Evolutionary conservation across 495 filamentous ascomycete genomes (phyloP).

Genomic region (Ramalina intermedia): DNA sequence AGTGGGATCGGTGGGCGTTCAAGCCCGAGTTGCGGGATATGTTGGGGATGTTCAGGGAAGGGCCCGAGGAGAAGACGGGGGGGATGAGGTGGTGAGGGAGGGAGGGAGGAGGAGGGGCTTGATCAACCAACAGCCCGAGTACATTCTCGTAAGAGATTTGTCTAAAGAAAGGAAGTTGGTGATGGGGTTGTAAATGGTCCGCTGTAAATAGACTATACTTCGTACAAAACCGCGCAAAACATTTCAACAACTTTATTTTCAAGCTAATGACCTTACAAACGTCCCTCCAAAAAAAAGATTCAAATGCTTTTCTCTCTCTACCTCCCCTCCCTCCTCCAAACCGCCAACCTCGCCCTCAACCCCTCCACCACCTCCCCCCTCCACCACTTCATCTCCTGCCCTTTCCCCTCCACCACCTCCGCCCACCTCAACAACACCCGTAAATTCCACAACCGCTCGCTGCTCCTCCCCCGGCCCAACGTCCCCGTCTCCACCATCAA

Average conservation of each 20-base stretch:
- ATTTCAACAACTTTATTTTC: no score
- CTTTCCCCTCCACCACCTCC: conserved; percentile 30
- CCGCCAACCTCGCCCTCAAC: conserved; percentile 22
- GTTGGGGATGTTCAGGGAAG: neutral
- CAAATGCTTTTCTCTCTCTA: neutral
- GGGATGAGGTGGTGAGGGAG: no score
- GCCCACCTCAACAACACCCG: conserved; percentile 72
- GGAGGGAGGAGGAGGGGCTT: no score
- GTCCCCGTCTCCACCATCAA: conserved; percentile 51
- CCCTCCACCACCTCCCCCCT: conserved; percentile 21
- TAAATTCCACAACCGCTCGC: conserved; percentile 61
- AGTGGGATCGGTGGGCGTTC: conserved; percentile 25
- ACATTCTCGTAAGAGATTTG: no score
- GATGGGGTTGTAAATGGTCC: no score
- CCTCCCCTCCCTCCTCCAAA: conserved; percentile 26
- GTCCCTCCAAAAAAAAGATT: no score
- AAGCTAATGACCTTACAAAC: no score
- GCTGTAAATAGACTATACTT: no score
- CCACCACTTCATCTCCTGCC: conserved; percentile 21
- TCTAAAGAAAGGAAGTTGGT: no score
- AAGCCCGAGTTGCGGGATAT: conserved; percentile 14
- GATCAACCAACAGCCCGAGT: no score
- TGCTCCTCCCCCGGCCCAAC: conserved; percentile 43
- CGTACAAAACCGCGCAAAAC: no score
- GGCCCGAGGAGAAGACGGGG: no score